Percentiles rank a stretch among this genome's conserved stretches.
phyloP scores from a whole-genome alignment of 495 filamentous ascomycete genomes.

The Penicillium bovifimosum region DNA sequence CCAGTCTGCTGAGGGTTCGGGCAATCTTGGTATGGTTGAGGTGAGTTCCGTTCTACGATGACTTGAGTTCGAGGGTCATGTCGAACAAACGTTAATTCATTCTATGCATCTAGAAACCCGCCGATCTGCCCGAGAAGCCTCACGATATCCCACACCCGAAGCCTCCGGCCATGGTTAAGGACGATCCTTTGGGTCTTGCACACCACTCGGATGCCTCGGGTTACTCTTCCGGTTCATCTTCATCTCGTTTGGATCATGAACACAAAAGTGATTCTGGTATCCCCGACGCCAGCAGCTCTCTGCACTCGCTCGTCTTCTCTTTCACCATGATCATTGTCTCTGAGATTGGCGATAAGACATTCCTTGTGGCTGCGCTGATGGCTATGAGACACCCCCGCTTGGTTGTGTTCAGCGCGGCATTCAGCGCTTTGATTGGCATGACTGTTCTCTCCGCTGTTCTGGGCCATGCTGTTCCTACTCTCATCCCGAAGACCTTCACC shows the following conservation, averaged over 20 bases:
- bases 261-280: slow-evolving; percentile 33
- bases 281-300: slow-evolving; percentile 63
- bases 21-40: slow-evolving; percentile 57
- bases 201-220: slow-evolving; percentile 41
- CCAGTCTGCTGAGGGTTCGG: slow-evolving; percentile 27
- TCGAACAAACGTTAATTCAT: slow-evolving; percentile 11
- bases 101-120: slow-evolving; percentile 63
- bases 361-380: slow-evolving; percentile 95
- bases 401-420: slow-evolving; percentile 91
- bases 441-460: slow-evolving; percentile 94
- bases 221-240: slow-evolving; percentile 23
- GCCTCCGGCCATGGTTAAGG: slow-evolving; percentile 59
- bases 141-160: slow-evolving; percentile 73
- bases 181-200: slow-evolving; percentile 59
- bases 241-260: background rate
- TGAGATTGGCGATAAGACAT: slow-evolving; percentile 97
- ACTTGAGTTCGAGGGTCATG: slow-evolving; percentile 3
- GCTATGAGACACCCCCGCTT: slow-evolving; percentile 96
- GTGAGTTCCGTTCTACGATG: slow-evolving; percentile 36
- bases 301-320: slow-evolving; percentile 89
- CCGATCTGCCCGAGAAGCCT: slow-evolving; percentile 71
- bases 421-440: slow-evolving; percentile 85
- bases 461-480: slow-evolving; percentile 84
- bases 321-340: slow-evolving; percentile 97
- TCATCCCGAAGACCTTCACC: slow-evolving; percentile 84